These are phyloP conservation scores for Globisporangium echinulatum DNA, from an alignment of 352 stramenopile genomes.

Conservation along the genomic window DNA sequence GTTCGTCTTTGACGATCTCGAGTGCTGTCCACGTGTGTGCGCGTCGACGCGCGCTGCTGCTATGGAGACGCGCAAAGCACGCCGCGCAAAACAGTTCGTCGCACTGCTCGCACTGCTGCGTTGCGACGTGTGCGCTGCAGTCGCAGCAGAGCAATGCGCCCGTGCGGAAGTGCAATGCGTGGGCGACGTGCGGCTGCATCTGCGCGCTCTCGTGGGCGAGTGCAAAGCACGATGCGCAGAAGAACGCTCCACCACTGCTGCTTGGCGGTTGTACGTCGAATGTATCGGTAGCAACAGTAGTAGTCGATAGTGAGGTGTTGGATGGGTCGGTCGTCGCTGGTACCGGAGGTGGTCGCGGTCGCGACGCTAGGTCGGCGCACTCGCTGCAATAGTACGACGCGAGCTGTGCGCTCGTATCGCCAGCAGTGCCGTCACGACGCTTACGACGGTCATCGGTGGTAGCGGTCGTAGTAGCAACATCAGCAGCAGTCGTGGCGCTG, in stretches of 20 bases:
- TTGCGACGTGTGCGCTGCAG: slow-evolving; percentile 34
- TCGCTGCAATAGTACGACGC: slow-evolving; percentile 34
- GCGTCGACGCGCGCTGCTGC: slow-evolving; percentile 21
- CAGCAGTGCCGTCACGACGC: slow-evolving; percentile 13
- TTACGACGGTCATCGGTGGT: slow-evolving; percentile 5
- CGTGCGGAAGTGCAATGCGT: slow-evolving; percentile 40
- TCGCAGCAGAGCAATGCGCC: slow-evolving; percentile 51
- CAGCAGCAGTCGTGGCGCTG: no score
- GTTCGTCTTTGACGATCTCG: slow-evolving; percentile 51
- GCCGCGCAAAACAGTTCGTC: slow-evolving; percentile 50
- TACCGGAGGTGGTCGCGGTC: background rate
- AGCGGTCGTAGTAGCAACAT: background rate
- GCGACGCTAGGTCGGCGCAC: slow-evolving; percentile 6
- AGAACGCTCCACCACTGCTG: slow-evolving; percentile 33
- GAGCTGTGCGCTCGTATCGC: background rate
- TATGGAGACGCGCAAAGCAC: slow-evolving; percentile 42
- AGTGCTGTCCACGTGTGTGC: slow-evolving; percentile 33
- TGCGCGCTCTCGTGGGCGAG: slow-evolving; percentile 38
- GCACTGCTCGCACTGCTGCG: slow-evolving; percentile 44
- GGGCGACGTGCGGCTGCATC: slow-evolving; percentile 31
- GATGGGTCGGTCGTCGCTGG: background rate
- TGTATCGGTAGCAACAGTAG: background rate
- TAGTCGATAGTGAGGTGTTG: background rate
- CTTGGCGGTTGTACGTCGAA: background rate
- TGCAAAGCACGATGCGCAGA: slow-evolving; percentile 58